A percentile compares a stretch with the other conserved stretches of the same genome.
Evolutionary conservation across 371 early-diverging fungal species (phyloP).

Genomic region (Apophysomyces trapeziformis): DNA sequence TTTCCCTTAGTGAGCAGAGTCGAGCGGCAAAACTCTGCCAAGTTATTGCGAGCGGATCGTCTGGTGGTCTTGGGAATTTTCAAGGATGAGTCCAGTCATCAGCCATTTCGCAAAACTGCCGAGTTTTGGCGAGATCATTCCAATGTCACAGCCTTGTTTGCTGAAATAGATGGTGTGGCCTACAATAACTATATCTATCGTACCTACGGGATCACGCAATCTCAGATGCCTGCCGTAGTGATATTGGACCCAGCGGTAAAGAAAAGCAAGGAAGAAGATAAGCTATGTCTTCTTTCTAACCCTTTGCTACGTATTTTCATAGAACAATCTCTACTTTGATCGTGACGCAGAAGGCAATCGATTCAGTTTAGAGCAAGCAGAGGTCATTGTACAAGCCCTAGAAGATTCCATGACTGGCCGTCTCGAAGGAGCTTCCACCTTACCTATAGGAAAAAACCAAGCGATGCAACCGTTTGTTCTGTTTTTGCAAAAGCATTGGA

Average conservation of each 20-base stretch:
- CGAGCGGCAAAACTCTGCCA: neutral
- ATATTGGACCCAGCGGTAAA: constrained; percentile 60
- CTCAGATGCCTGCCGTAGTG: constrained; percentile 58
- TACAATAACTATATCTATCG: constrained; percentile 60
- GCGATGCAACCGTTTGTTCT: neutral
- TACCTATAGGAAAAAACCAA: neutral
- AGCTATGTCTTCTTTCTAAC: no score
- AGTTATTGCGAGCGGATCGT: neutral
- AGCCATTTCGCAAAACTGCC: constrained; percentile 12
- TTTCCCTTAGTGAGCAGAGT: neutral
- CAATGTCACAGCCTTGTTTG: constrained; percentile 47
- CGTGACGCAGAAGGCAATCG: constrained; percentile 1
- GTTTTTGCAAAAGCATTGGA: neutral
- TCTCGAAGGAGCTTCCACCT: neutral
- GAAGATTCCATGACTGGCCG: neutral
- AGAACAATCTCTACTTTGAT: constrained; percentile 16
- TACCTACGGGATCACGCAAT: constrained; percentile 57
- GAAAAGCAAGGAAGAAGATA: constrained; percentile 11
- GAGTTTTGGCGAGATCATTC: constrained; percentile 20
- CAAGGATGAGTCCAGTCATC: constrained; percentile 12
- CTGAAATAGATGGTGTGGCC: constrained; percentile 64
- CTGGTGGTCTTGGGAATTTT: neutral
- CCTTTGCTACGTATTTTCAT: neutral
- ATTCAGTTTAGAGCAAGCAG: constrained; percentile 17
- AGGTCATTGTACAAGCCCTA: neutral